These are phyloP conservation scores for Lepidium africanum DNA, from an alignment of 345 rosid species.

Conservation along the genomic window DNA sequence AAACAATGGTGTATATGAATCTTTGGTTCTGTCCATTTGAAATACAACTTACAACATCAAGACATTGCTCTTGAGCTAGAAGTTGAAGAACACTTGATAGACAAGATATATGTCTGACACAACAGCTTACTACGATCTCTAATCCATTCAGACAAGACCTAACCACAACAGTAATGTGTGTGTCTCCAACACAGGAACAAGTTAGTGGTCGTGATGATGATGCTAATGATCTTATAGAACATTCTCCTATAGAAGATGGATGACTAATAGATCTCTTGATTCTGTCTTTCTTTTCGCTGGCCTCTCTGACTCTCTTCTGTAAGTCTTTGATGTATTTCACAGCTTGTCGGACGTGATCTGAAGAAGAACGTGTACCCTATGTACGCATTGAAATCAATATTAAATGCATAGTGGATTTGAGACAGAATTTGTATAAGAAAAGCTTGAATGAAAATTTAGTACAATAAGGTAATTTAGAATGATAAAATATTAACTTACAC, in stretches of 20 bases:
- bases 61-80: slow-evolving; percentile 8
- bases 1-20: slow-evolving; percentile 18
- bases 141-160: neutral
- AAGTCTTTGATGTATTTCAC: slow-evolving; percentile 23
- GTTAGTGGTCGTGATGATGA: neutral
- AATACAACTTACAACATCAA: slow-evolving; percentile 20
- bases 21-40: neutral
- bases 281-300: neutral
- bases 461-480: neutral
- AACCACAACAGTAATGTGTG: slow-evolving; percentile 8
- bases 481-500: neutral
- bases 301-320: slow-evolving; percentile 12
- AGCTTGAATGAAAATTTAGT: too few relatives aligned
- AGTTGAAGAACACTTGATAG: slow-evolving; percentile 21
- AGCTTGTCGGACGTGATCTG: slow-evolving; percentile 18
- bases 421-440: neutral
- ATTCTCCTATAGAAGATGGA: neutral
- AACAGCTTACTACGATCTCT: slow-evolving; percentile 19
- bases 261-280: slow-evolving; percentile 10
- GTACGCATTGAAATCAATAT: neutral
- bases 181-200: slow-evolving; percentile 19
- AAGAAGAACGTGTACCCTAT: slow-evolving; percentile 22
- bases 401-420: neutral
- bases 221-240: neutral
- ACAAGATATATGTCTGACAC: slow-evolving; percentile 2